Conservation (phyloP, 2,329 filamentous ascomycete species). For the Karstenula rhodostoma region DNA sequence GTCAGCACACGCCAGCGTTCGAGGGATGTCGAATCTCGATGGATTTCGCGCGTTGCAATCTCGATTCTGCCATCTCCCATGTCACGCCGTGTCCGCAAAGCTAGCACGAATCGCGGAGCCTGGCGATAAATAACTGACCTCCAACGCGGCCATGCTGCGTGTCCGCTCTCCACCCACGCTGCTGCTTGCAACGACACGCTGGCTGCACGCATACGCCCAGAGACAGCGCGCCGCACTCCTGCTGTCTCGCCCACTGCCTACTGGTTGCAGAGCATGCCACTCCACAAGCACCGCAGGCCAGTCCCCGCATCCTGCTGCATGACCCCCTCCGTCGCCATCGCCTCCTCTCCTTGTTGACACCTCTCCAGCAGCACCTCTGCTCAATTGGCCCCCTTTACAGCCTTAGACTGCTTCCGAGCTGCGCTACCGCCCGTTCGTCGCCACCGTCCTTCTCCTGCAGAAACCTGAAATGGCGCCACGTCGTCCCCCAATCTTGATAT, state of each 20-base stretch:
- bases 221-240: slow-evolving; percentile 14
- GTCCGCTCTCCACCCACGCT: neutral
- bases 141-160: too few relatives aligned
- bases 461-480: neutral
- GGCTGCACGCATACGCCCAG: slow-evolving; percentile 24
- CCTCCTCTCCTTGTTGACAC: neutral
- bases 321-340: neutral
- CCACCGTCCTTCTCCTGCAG: neutral
- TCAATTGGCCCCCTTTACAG: neutral
- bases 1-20: neutral
- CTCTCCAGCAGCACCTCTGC: neutral
- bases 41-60: slow-evolving; percentile 4
- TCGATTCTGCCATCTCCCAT: slow-evolving; percentile 11
- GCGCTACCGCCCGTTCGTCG: slow-evolving; percentile 5
- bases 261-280: slow-evolving; percentile 13
- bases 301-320: neutral
- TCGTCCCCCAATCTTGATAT: neutral
- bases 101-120: slow-evolving; percentile 11
- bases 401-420: neutral
- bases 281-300: slow-evolving; percentile 7
- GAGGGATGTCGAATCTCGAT: neutral
- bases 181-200: neutral
- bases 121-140: neutral
- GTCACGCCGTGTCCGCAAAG: neutral
- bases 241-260: slow-evolving; percentile 12